Evolutionary conservation across 2,329 filamentous ascomycete genomes (phyloP).

Genomic region (Neonectria ditissima): DNA sequence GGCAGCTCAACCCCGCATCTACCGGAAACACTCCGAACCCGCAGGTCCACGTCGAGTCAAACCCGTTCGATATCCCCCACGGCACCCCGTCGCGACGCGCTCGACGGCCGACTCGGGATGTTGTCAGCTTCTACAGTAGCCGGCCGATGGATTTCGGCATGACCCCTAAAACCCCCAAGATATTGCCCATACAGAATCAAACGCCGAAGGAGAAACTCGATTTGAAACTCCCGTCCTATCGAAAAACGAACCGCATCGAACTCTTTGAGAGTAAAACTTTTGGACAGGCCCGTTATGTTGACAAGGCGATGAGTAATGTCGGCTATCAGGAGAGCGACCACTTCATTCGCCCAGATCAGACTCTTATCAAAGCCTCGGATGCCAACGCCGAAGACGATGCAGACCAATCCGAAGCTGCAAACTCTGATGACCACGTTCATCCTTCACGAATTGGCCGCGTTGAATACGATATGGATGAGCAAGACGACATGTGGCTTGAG

Average conservation of each 20-base stretch:
- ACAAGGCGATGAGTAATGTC: constrained; percentile 95
- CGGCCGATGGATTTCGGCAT: constrained; percentile 57
- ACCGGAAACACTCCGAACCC: constrained; percentile 58
- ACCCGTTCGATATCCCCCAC: constrained; percentile 46
- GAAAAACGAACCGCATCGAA: constrained; percentile 81
- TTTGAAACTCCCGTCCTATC: constrained; percentile 79
- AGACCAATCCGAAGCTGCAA: constrained; percentile 55
- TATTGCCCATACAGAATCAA: constrained; percentile 81
- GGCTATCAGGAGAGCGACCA: constrained; percentile 96
- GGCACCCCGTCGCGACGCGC: constrained; percentile 52
- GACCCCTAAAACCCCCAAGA: constrained; percentile 69
- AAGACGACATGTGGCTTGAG: constrained; percentile 96
- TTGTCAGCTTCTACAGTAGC: constrained; percentile 64
- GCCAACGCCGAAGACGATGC: constrained; percentile 69
- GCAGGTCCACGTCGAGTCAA: constrained; percentile 48
- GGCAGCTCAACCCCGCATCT: constrained; percentile 57
- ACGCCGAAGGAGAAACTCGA: constrained; percentile 85
- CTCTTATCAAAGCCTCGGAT: constrained; percentile 74
- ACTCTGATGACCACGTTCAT: constrained; percentile 47
- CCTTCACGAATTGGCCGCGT: constrained; percentile 76
- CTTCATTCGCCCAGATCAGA: constrained; percentile 81
- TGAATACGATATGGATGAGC: constrained; percentile 99
- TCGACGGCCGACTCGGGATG: constrained; percentile 63
- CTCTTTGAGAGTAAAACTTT: constrained; percentile 86
- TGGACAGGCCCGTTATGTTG: constrained; percentile 90